Evolutionary conservation across 495 filamentous ascomycete genomes (phyloP), one percentile per base, ranked within the genome.

Genomic region (Lophiotrema nucula): DNA sequence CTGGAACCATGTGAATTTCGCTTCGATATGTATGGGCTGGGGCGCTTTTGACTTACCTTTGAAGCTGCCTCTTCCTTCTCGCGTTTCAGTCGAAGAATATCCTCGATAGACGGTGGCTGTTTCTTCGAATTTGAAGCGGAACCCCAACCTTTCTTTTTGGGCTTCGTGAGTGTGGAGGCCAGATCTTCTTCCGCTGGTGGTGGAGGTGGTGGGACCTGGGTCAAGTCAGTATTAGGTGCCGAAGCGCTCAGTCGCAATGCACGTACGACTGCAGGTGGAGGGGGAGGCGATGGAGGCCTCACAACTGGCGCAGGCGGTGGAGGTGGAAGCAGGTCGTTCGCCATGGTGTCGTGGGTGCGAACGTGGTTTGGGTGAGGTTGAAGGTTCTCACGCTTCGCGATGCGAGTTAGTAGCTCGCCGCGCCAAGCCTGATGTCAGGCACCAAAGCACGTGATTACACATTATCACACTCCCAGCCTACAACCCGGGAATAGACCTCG

Each of bases 11-110:
- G 56, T 38, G 58, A 66, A n/a, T n/a, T n/a, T n/a, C n/a, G n/a
- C n/a, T n/a, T n/a, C n/a, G n/a, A n/a, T n/a, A n/a, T n/a, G n/a
- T n/a, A n/a, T n/a, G n/a, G n/a, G n/a, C n/a, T n/a, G n/a, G n/a
- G n/a, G n/a, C n/a, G n/a, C n/a, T n/a, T n/a, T n/a, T n/a, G n/a
- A n/a, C n/a, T n/a, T n/a, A n/a, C n/a, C 75, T 88, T 88, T 37
- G 86, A 79, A 48, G 88, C 84, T 23, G 85, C 88, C 44, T 85
- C 87, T 73, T 91, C 88, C 4, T 85, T 85, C 60, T 88, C 87
- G 63, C 80, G 83, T 75, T 92, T 91, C 74, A 89, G 89, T 59
- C 80, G 78, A 31, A 92, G 74, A 15, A 92, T 77, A 48, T 91
- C 87, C 61, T 91, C 88, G 23, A 90, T 86, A 69, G 84, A 88